Percentiles rank a stretch among this genome's conserved stretches.
These are phyloP conservation scores for Basipetospora chlamydospora DNA, from an alignment of 2,329 filamentous ascomycete species.

Conservation along the genomic window DNA sequence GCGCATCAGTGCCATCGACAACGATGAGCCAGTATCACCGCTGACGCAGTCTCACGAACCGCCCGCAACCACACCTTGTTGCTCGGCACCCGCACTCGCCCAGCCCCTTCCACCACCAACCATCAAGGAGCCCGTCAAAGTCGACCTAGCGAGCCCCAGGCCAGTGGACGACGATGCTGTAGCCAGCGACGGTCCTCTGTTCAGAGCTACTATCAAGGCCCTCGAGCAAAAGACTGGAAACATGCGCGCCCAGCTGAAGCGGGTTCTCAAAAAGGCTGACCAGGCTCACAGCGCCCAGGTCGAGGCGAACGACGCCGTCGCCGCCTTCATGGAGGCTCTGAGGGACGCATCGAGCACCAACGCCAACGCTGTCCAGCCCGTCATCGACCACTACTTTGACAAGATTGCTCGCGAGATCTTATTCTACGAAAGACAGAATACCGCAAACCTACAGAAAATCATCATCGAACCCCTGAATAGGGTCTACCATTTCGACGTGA, in stretches of 20 bases:
- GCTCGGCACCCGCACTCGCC: conserved; percentile 8
- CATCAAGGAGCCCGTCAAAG: conserved; percentile 47
- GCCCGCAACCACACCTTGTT: conserved; percentile 6
- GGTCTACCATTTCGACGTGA: conserved; percentile 90
- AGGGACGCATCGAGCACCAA: conserved; percentile 82
- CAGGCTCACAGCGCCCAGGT: conserved; percentile 66
- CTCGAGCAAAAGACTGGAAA: conserved; percentile 92
- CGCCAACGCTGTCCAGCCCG: conserved; percentile 90
- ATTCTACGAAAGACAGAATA: conserved; percentile 72
- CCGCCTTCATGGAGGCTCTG: conserved; percentile 70
- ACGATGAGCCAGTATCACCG: conserved; percentile 45
- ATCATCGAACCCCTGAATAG: conserved; percentile 90
- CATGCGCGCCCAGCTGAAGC: conserved; percentile 90
- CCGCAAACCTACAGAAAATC: conserved; percentile 70
- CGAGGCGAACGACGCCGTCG: conserved; percentile 73
- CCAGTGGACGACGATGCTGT: conserved; percentile 74
- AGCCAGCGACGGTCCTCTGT: conserved; percentile 85
- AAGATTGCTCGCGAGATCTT: conserved; percentile 89
- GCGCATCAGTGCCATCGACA: conserved; percentile 58
- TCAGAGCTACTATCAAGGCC: conserved; percentile 91
- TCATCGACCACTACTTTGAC: conserved; percentile 95
- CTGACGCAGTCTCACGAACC: conserved; percentile 13
- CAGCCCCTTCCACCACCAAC: conserved; percentile 5
- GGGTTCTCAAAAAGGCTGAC: conserved; percentile 87
- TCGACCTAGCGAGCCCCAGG: conserved; percentile 76